Base-by-base conservation (phyloP, 371 early-diverging fungal genomes). In the Blakeslea trispora region DNA sequence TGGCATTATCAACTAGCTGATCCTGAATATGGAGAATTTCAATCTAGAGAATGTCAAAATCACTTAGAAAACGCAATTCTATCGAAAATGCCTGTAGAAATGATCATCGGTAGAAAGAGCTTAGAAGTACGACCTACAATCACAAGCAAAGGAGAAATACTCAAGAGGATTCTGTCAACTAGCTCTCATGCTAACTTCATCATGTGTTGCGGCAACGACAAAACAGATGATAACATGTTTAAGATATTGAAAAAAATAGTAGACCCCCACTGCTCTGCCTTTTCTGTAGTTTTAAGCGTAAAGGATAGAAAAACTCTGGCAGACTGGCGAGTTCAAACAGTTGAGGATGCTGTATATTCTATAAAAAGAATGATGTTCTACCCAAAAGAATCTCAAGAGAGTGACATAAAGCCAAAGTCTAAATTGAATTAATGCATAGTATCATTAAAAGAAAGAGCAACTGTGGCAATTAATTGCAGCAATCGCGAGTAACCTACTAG, bases 181-280 rank as follows among this genome's bases (percentile, higher is more conserved):
- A 79, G 80, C 1, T 81, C 80, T 28, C 83, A 81, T 0, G 55
- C 58, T 52, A 94, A 93, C 58, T 96, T 96, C 79, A 82, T 93
- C 3, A 82, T 92, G 63, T 93, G 95, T 57, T 94, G 90, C 37
- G 96, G 97, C 8, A 96, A 97, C 66, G 96, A 96, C 73, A 82
- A 86, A 65, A 97, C 95, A 8, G 96, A 97, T 60, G 96, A 95
- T 61, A 96, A 96, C 64, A 95, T 97, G 96, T 90, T 90, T 69
- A 77, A 85, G 15, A 80, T 82, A 0, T 49, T 89, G 45, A 81
- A 75, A 45, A 81, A 81, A 56, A 54, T 71, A 37, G 57, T 50
- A 0, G 53, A 50, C 15, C 32, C 64, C 18, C 74, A 77, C 15
- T 63, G 64, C 11, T 61, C 62, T n/a, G 72, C 77, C 34, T 89